These are phyloP conservation scores for Fusarium algeriense DNA, from an alignment of 2,329 filamentous ascomycete genomes.

Conservation along the genomic window DNA sequence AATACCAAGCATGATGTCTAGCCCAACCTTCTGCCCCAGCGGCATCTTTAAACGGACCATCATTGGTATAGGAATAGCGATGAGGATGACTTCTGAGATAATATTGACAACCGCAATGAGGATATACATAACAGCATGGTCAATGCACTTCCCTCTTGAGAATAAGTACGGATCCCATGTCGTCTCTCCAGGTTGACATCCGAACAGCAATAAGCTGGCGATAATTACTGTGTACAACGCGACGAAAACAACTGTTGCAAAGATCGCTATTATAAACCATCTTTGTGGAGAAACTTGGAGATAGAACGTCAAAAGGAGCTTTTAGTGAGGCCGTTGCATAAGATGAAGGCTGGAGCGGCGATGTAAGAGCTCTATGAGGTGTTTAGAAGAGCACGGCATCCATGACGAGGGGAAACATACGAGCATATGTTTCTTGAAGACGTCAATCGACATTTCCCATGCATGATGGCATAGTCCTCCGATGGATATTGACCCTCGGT, in stretches of 20 bases:
- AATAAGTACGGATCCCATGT: slow-evolving; percentile 43
- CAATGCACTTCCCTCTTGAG: slow-evolving; percentile 54
- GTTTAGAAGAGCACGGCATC: no score
- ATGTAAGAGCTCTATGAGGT: slow-evolving; percentile 48
- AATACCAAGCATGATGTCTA: slow-evolving; percentile 58
- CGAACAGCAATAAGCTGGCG: slow-evolving; percentile 35
- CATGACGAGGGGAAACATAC: not conserved
- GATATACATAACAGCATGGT: slow-evolving; percentile 60
- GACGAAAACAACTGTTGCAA: slow-evolving; percentile 46
- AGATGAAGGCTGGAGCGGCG: slow-evolving; percentile 48
- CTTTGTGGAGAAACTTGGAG: slow-evolving; percentile 50
- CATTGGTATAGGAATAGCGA: slow-evolving; percentile 59
- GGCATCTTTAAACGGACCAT: slow-evolving; percentile 59
- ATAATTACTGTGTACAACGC: slow-evolving; percentile 46
- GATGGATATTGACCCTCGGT: slow-evolving; percentile 42
- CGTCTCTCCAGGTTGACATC: slow-evolving; percentile 30
- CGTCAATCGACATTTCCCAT: slow-evolving; percentile 45
- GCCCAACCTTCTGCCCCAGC: slow-evolving; percentile 58
- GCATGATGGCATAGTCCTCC: slow-evolving; percentile 46
- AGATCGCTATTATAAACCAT: slow-evolving; percentile 48
- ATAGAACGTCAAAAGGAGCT: slow-evolving; percentile 54
- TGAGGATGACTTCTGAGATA: slow-evolving; percentile 60
- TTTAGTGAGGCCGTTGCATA: slow-evolving; percentile 53
- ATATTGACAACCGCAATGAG: slow-evolving; percentile 62
- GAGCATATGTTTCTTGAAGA: slow-evolving; percentile 41